Base-by-base conservation (phyloP, 306 rosid species). In the Acacia acuminata region DNA sequence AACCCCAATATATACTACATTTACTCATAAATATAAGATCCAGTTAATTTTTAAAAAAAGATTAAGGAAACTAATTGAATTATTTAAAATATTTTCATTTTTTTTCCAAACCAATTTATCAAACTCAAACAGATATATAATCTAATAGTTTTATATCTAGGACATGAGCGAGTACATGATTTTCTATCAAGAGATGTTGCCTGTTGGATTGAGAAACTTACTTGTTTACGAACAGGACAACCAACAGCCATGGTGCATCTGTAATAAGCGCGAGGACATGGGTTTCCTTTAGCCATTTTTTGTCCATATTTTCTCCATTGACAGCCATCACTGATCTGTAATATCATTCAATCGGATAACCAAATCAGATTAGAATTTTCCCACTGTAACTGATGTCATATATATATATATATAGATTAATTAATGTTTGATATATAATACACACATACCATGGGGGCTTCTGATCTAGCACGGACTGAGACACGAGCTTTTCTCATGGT, bases 181-280 rank as follows among this genome's bases (percentile, higher is more conserved):
- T 15, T 50, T 15, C 20, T 17, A 14, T 56, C 64, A 5, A 56
- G 65, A 22, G 36, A 61, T 60, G 56, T 40, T 16, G 68, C 68
- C 30, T 13, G 16, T 27, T 65, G 70, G 20, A 66, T 66, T 13
- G 38, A 19, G 55, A 73, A 82, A 82, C 92, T 61, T 81, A 95
- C 99, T 86, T 96, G 99, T 90, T 96, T 96, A 81, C 99, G 99
- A 82, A 96, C 99, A 2, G 99, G 98, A 64, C 99, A 96, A 66
- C 96, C 98, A 55, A 94, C 91, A 0, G 97, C 94, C 99, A 96
- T 96, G 14, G 98, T 96, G 81, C 99, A 96, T 19, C 98, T 81
- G 74, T 94, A 96, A 88, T 96, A 96, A 3, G 97, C 99, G 50
- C 99, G 90, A 65, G 99, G 99, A 81, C 99, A 96, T 2, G 99